Evolutionary conservation across 139 green algal species (phyloP).

Genomic region (Astrephomene gubernaculifera): DNA sequence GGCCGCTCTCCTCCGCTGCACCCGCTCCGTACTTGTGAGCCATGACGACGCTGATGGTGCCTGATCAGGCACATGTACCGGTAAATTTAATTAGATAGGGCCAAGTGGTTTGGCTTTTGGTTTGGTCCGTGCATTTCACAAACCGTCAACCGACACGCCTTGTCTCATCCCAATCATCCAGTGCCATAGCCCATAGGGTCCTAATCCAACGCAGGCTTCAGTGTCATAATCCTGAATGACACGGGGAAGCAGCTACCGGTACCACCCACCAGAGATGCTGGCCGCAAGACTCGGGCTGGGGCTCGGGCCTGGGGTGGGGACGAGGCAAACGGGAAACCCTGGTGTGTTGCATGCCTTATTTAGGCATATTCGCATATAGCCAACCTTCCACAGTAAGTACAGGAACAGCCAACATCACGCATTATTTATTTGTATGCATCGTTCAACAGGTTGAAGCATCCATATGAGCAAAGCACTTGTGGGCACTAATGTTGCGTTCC

Average conservation of each 20-base stretch:
- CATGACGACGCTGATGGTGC: not conserved
- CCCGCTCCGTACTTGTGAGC: not conserved
- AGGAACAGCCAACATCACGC: too few species aligned
- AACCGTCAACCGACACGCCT: not conserved
- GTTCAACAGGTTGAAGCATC: not conserved
- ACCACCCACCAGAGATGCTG: too few species aligned
- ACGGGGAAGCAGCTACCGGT: too few species aligned
- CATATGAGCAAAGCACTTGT: not conserved
- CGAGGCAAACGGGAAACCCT: too few species aligned
- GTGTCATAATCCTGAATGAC: too few species aligned
- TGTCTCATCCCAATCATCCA: not conserved
- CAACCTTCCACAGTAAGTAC: too few species aligned
- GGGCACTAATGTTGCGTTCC: not conserved
- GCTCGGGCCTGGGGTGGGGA: too few species aligned
- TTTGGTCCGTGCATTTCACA: not conserved
- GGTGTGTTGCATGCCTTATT: too few species aligned
- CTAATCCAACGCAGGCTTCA: not conserved
- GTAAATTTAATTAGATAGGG: not conserved
- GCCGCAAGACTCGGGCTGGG: too few species aligned
- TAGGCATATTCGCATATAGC: too few species aligned
- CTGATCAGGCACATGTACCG: too few species aligned
- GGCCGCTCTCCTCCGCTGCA: not conserved
- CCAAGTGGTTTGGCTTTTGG: not conserved
- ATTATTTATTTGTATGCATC: not conserved
- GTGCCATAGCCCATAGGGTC: not conserved